Evolutionary conservation across 495 filamentous ascomycete genomes (phyloP).

Genomic region (Aspergillus cristatus): DNA sequence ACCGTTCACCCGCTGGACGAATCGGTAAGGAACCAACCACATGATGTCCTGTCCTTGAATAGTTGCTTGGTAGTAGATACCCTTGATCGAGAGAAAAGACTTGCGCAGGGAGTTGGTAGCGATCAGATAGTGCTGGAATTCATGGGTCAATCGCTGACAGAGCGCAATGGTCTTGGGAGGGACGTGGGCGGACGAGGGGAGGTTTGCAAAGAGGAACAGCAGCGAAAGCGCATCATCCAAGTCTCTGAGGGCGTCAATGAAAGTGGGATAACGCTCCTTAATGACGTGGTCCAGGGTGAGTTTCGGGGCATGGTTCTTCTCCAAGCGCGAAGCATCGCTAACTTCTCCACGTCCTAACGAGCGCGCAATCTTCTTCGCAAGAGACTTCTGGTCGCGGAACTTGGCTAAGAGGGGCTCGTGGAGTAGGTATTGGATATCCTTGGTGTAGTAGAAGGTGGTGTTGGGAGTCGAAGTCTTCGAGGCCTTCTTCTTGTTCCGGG

Average conservation of each 20-base stretch:
- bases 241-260: slow-evolving; percentile 87
- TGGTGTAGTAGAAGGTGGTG: slow-evolving; percentile 98
- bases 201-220: slow-evolving; percentile 92
- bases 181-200: slow-evolving; percentile 80
- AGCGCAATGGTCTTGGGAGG: slow-evolving; percentile 87
- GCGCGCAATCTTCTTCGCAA: slow-evolving; percentile 91
- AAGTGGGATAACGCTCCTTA: slow-evolving; percentile 95
- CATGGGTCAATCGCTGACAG: slow-evolving; percentile 82
- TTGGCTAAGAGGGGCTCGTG: slow-evolving; percentile 93
- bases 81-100: slow-evolving; percentile 96
- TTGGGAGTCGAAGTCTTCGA: slow-evolving; percentile 80
- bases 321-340: slow-evolving; percentile 70
- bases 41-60: slow-evolving; percentile 97
- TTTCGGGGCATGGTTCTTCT: slow-evolving; percentile 75
- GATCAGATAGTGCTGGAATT: slow-evolving; percentile 97
- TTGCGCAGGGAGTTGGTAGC: slow-evolving; percentile 80
- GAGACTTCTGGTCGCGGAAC: slow-evolving; percentile 91
- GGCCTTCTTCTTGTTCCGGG: slow-evolving; percentile 90
- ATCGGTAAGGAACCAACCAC: slow-evolving; percentile 95
- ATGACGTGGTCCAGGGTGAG: slow-evolving; percentile 93
- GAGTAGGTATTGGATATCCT: slow-evolving; percentile 95
- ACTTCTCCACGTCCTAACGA: slow-evolving; percentile 88
- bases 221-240: slow-evolving; percentile 95
- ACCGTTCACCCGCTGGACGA: slow-evolving; percentile 84
- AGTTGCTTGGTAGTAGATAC: slow-evolving; percentile 98